phyloP scores from a whole-genome alignment of 805 yeast genomes.

The Saccharomycopsis javanensis region DNA sequence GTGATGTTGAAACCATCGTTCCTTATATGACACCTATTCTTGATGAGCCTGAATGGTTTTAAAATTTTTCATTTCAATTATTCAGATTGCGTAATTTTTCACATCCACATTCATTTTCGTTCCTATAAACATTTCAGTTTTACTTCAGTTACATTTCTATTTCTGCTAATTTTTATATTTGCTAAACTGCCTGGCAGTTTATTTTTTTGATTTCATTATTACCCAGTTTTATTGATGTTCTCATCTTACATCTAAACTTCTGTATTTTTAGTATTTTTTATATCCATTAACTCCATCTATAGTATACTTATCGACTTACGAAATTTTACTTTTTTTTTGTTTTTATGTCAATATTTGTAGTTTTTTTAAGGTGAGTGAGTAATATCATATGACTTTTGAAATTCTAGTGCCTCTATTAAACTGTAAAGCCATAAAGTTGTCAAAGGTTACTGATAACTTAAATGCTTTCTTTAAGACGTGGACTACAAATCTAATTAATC shows the following conservation, averaged over 20 bases:
- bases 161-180: background rate
- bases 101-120: background rate
- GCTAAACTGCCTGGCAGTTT: background rate
- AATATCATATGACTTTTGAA: no score
- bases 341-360: background rate
- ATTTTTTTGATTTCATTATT: background rate
- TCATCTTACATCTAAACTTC: background rate
- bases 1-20: constrained; percentile 2
- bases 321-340: background rate
- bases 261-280: background rate
- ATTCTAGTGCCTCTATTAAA: no score
- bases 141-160: background rate
- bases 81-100: no score
- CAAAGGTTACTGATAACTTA: no score
- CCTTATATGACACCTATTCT: constrained; percentile 8
- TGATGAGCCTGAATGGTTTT: constrained; percentile 6
- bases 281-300: background rate
- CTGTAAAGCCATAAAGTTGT: no score
- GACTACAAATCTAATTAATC: no score
- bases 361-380: no score
- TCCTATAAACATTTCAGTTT: background rate
- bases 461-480: no score
- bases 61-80: background rate
- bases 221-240: background rate
- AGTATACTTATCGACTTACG: background rate